Evolutionary conservation across 75 land plant genomes (phyloP).

Genomic region (Cunninghamia lanceolata): DNA sequence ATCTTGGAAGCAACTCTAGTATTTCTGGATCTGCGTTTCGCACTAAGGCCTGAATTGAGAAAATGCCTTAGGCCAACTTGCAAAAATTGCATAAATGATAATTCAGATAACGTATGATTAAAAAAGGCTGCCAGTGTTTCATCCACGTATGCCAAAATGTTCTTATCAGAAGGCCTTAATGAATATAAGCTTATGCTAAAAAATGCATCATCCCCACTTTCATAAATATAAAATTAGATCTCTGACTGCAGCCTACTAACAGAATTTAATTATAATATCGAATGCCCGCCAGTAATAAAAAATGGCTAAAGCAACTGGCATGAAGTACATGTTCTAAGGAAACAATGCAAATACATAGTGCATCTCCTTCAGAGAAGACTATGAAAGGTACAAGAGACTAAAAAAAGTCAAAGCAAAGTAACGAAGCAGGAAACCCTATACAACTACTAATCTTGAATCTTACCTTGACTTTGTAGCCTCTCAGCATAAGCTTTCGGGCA

Average conservation of each 20-base stretch:
- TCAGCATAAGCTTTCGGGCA: conserved; percentile 85
- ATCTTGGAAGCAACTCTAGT: conserved; percentile 83
- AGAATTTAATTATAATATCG: not conserved
- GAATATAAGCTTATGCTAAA: not conserved
- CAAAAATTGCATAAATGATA: not conserved
- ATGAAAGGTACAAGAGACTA: not conserved
- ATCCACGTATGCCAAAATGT: not conserved
- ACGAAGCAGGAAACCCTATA: not conserved
- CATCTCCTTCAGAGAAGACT: not conserved
- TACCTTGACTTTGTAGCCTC: conserved; percentile 97
- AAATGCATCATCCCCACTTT: not conserved
- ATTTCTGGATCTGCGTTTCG: conserved; percentile 77
- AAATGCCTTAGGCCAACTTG: conserved; percentile 2
- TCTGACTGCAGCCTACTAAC: not conserved
- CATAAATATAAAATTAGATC: not conserved
- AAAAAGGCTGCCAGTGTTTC: not conserved
- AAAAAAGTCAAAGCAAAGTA: not conserved
- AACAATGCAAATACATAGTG: not conserved
- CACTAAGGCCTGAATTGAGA: conserved; percentile 68
- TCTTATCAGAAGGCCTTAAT: not conserved
- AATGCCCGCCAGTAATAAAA: no score
- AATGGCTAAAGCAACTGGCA: no score
- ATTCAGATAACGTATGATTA: not conserved
- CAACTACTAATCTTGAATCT: not conserved
- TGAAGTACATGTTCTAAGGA: no score